Evolutionary conservation across 78 protist genomes (phyloP).

Genomic region (Polysphondylium violaceum): DNA sequence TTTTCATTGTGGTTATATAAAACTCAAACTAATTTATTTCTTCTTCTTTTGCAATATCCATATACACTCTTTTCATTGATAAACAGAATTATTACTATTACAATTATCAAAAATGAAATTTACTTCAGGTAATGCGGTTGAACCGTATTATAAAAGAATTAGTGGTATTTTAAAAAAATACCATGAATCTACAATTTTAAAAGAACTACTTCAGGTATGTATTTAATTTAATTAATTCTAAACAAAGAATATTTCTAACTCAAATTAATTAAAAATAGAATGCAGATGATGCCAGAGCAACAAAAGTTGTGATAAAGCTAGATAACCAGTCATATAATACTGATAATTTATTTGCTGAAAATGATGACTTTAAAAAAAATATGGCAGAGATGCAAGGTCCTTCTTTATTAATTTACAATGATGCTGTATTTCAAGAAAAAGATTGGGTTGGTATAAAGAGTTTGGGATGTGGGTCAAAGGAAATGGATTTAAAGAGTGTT

Average conservation of each 20-base stretch:
- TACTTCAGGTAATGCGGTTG: conserved; percentile 20
- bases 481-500: conserved; percentile 42
- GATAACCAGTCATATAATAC: conserved; percentile 1
- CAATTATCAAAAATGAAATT: too few relatives aligned
- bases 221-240: too few relatives aligned
- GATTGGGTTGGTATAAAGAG: conserved; percentile 50
- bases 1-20: too few relatives aligned
- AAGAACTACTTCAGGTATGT: conserved; percentile 37
- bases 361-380: neutral
- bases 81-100: too few relatives aligned
- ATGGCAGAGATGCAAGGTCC: conserved; percentile 15
- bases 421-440: conserved; percentile 9
- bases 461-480: conserved; percentile 34
- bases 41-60: too few relatives aligned
- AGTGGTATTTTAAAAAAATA: conserved; percentile 7
- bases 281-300: conserved; percentile 46
- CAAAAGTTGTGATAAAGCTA: neutral
- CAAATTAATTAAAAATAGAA: too few relatives aligned
- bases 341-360: neutral
- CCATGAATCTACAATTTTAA: conserved; percentile 32
- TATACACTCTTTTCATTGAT: too few relatives aligned
- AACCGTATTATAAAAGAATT: conserved; percentile 10
- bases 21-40: too few relatives aligned
- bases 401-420: conserved; percentile 11
- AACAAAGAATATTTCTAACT: too few relatives aligned